These are phyloP conservation scores for Ogataea corticis DNA, from an alignment of 805 yeast species.

Conservation along the genomic window DNA sequence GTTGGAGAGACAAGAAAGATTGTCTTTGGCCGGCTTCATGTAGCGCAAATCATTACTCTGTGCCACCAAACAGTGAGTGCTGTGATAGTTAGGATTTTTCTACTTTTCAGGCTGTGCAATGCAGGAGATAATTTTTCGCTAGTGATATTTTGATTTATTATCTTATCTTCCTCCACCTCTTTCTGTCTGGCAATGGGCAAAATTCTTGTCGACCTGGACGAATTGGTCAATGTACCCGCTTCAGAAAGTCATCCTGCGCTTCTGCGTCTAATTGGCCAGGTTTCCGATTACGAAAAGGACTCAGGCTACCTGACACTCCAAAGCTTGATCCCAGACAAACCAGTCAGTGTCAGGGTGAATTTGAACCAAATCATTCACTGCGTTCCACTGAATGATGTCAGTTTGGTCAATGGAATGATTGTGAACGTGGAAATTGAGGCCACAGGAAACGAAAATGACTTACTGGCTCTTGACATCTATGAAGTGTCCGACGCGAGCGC, in stretches of 20 bases:
- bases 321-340: conserved; percentile 11
- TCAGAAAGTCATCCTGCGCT: conserved; percentile 13
- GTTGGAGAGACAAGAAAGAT: too few species aligned
- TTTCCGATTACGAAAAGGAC: conserved; percentile 19
- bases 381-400: conserved; percentile 6
- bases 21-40: too few species aligned
- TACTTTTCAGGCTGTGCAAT: too few species aligned
- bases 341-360: conserved; percentile 9
- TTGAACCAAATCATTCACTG: conserved; percentile 11
- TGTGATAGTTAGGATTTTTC: too few species aligned
- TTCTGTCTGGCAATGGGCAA: conserved; percentile 21
- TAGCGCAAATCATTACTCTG: too few species aligned
- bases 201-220: conserved; percentile 18
- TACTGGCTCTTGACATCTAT: conserved; percentile 23
- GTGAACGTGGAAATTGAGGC: conserved; percentile 26
- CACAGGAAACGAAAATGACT: conserved; percentile 10
- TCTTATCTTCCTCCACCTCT: not conserved
- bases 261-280: conserved; percentile 26
- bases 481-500: conserved; percentile 23
- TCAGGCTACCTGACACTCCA: conserved; percentile 17
- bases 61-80: too few species aligned
- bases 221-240: conserved; percentile 12
- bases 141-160: too few species aligned
- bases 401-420: conserved; percentile 21
- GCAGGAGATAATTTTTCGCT: too few species aligned